Base-by-base conservation (phyloP, 257 asterid species). In the Ilex aquifolium region DNA sequence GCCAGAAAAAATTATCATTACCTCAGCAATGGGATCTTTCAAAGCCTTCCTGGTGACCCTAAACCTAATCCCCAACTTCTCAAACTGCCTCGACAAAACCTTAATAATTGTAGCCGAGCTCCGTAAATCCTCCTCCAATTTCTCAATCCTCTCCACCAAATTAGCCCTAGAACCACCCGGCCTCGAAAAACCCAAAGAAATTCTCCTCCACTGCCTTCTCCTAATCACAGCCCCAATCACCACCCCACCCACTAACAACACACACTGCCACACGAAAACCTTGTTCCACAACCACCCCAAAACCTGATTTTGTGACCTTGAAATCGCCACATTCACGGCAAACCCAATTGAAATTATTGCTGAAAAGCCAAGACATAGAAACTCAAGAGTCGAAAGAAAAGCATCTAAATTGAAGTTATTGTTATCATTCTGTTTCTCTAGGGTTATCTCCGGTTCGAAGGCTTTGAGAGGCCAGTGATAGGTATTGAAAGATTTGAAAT, bases 161-260 rank as follows among this genome's bases (percentile, higher is more conserved):
- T 83, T 76, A 65, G 69, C 79, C 59, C 75, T 52, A 5, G 63
- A 61, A 32, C 64, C 63, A 62, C 79, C 71, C 1, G 66, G 32
- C 60, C 82, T 74, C 9, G 86, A 77, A 53, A 72, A 60, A n/a
- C 76, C 82, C 17, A 64, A 70, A 61, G 84, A 83, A 72, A 81
- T 74, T 83, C 90, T 83, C 76, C 72, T 67, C 95, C 95, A 91
- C 60, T 91, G 98, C 84, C 93, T 79, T 79, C 87, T 76, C 80
- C 97, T 73, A 58, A 92, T 86, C 69, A 74, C 77, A 58, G 88
- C 82, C 59, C 97, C 97, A 59, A 81, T 73, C 40, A 80, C 69
- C 65, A 77, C 69, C 3, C 89, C 84, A 60, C 67, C 72, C 55
- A 87, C 76, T 77, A 92, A 36, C 70, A 77, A 74, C 84, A 71